Evolutionary conservation across 495 filamentous ascomycete species (phyloP).

Genomic region (Neurospora pannonica): DNA sequence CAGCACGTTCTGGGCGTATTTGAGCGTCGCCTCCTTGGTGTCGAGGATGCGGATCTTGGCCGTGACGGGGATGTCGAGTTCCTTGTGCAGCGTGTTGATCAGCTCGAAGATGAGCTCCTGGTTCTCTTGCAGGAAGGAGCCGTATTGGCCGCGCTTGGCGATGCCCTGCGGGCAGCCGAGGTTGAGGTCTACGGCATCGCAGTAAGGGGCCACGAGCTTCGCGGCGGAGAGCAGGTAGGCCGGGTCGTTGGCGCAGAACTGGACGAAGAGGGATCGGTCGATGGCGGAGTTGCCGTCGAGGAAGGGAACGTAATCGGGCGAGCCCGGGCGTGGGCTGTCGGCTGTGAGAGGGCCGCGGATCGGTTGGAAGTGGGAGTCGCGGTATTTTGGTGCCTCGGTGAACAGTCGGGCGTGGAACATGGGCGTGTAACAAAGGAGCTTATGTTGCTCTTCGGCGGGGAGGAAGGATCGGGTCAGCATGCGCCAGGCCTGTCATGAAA

Average conservation of each 20-base stretch:
- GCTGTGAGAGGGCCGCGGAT: conserved; percentile 20
- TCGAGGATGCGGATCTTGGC: conserved; percentile 93
- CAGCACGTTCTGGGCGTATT: conserved; percentile 83
- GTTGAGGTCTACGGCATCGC: conserved; percentile 94
- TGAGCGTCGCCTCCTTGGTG: conserved; percentile 72
- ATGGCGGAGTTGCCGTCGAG: conserved; percentile 78
- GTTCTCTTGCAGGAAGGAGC: conserved; percentile 90
- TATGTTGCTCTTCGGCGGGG: conserved; percentile 45
- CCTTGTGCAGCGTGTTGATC: conserved; percentile 64
- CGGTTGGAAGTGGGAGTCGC: conserved; percentile 68
- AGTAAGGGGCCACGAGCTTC: conserved; percentile 64
- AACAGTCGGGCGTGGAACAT: conserved; percentile 94
- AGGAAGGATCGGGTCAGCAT: conserved; percentile 89
- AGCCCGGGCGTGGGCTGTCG: neutral
- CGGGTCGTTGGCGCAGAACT: conserved; percentile 92
- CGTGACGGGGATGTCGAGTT: conserved; percentile 74
- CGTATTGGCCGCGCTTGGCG: conserved; percentile 80
- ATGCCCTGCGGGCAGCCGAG: conserved; percentile 98
- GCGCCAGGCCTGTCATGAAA: conserved; percentile 68
- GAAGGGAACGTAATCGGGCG: conserved; percentile 27
- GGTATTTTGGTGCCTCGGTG: conserved; percentile 61
- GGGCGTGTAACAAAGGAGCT: conserved; percentile 74
- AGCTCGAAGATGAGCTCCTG: conserved; percentile 70
- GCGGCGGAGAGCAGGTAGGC: conserved; percentile 69
- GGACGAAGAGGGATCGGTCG: conserved; percentile 86